Evolutionary conservation across 2,329 filamentous ascomycete species (phyloP).

Genomic region (Cytospora mali): DNA sequence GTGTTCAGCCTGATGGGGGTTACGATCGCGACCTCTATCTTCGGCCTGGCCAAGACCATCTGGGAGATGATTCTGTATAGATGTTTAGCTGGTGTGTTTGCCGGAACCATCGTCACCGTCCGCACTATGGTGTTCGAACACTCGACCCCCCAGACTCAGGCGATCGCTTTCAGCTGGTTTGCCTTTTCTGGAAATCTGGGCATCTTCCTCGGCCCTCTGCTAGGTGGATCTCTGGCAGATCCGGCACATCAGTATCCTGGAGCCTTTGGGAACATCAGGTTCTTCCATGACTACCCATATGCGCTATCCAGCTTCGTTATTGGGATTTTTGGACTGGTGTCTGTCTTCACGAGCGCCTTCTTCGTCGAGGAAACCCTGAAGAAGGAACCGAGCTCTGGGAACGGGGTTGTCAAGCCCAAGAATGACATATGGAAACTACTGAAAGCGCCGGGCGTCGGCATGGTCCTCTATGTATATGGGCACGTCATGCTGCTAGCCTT

Average conservation of each 20-base stretch:
- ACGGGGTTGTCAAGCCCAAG: conserved; percentile 29
- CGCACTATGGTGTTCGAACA: conserved; percentile 78
- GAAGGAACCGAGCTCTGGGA: conserved; percentile 31
- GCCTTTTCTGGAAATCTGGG: conserved; percentile 75
- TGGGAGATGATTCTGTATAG: conserved; percentile 75
- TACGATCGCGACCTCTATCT: conserved; percentile 61
- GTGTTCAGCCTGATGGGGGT: conserved; percentile 68
- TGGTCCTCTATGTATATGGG: conserved; percentile 66
- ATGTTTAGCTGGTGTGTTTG: conserved; percentile 72
- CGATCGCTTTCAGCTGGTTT: conserved; percentile 74
- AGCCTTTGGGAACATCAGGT: conserved; percentile 56
- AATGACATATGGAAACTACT: conserved; percentile 56
- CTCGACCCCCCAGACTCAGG: conserved; percentile 70
- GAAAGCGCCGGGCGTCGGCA: conserved; percentile 63
- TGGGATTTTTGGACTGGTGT: conserved; percentile 55
- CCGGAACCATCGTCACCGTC: conserved; percentile 73
- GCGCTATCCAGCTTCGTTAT: conserved; percentile 64
- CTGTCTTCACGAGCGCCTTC: conserved; percentile 53
- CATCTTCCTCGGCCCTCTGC: conserved; percentile 69
- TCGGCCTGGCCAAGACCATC: conserved; percentile 68
- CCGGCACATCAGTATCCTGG: conserved; percentile 65
- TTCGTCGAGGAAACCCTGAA: conserved; percentile 66
- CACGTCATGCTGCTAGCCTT: conserved; percentile 71
- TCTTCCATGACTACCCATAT: conserved; percentile 68
- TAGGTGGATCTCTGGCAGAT: conserved; percentile 70